Evolutionary conservation across 768 basidiomycete species (phyloP), one percentile per base, ranked within the genome.

Genomic region (Hemileccinum rubropunctum): DNA sequence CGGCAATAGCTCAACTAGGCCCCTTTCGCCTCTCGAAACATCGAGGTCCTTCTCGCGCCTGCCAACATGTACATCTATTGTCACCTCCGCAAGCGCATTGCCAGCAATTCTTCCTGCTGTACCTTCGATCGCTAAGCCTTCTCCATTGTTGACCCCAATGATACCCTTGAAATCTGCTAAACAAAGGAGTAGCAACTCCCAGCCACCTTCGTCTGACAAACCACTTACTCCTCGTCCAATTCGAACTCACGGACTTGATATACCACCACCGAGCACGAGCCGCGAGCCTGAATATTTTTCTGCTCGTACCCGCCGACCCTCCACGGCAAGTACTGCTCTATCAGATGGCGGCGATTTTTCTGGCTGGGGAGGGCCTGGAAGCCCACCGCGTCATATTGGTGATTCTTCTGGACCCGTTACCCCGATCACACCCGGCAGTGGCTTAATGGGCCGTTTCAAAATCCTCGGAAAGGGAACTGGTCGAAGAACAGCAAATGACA

Each of bases 401-500:
- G 71, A 63, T 32, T 17, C 61, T 14, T 50, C 66, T 32, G 73
- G 74, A 12, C 65, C 73, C 6, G 65, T 72, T 23, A 78, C 75
- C 2, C 78, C 81, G 0, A 73, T 59, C 47, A 81, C 79, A 4
- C 81, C 85, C 20, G 57, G 62, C 14, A 60, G 73, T 21, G 79
- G 87, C 2, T 67, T 94, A 47, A 94, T 95, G 79, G 88, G 91
- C 1, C 79, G 87, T 53, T 67, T 94, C 51, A 89, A 84, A 65
- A 84, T 72, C 46, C 80, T 94, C 53, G 86, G 86, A 9, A 88
- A 85, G 67, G 77, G 72, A 45, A 67, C 76, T 42, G 74, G 71
- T 55, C 68, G 72, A 57, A 70, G 44, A 38, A 28, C 48, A 9
- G 17, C 37, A 4, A 63, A 47, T 2, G 67, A 68, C 26, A 15